These are phyloP conservation scores for Parachlorella kessleri DNA, from an alignment of 139 green algal species.

Conservation along the genomic window DNA sequence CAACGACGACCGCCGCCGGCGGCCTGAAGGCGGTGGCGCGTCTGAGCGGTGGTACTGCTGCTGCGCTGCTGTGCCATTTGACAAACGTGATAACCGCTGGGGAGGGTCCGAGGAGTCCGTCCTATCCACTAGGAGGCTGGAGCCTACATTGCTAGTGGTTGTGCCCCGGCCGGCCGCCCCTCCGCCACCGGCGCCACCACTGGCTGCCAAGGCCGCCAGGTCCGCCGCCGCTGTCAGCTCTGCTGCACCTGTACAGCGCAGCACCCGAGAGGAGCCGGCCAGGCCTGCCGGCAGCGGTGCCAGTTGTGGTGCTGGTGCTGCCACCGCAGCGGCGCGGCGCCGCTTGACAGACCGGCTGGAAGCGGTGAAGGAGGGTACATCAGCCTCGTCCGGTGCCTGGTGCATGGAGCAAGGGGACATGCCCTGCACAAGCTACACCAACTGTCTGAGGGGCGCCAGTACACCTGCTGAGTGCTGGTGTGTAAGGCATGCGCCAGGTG, in stretches of 20 bases:
- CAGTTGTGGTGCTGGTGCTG: neutral
- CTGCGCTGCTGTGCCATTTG: neutral
- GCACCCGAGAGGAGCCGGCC: no score
- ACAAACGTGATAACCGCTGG: no score
- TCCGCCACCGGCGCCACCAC: neutral
- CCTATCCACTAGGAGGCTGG: neutral
- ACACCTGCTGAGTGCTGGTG: neutral
- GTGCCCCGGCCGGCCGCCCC: neutral
- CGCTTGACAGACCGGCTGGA: neutral
- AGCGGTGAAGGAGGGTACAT: neutral
- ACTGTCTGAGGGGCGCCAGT: neutral
- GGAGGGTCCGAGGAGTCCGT: conserved; percentile 5
- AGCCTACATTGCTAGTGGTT: neutral
- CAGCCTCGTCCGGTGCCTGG: neutral
- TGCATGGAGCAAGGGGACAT: no score
- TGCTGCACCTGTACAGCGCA: neutral
- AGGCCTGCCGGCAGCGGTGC: neutral
- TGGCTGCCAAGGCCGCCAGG: neutral
- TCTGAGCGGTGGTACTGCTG: neutral
- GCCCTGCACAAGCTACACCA: neutral
- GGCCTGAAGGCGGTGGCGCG: neutral
- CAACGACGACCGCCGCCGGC: no score
- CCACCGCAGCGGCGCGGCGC: neutral
- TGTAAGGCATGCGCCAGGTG: neutral
- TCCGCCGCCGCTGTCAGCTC: neutral